Evolutionary conservation across 345 rosid species (phyloP).

Genomic region (Syzygium oleosum): DNA sequence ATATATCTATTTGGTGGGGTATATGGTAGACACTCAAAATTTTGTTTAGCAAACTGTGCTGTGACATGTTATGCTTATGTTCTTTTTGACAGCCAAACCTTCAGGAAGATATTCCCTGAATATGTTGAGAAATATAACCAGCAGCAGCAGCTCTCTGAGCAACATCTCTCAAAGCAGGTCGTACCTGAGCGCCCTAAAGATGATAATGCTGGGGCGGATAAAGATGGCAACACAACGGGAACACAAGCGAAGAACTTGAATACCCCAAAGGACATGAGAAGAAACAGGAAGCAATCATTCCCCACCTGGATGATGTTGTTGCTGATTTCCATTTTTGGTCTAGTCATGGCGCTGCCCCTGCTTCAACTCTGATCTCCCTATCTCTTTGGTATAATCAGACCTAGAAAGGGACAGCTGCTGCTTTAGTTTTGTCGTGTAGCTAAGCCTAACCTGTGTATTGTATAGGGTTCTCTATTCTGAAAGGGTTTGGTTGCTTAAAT

Average conservation of each 20-base stretch:
- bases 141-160: slow-evolving; percentile 53
- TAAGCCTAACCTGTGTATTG: not conserved
- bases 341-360: slow-evolving; percentile 95
- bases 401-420: not conserved
- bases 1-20: not conserved
- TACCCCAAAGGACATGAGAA: slow-evolving; percentile 13
- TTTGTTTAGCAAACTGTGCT: not conserved
- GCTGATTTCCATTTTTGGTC: slow-evolving; percentile 78
- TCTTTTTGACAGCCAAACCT: slow-evolving; percentile 49
- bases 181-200: slow-evolving; percentile 31
- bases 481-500: not conserved
- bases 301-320: slow-evolving; percentile 86
- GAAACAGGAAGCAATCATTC: slow-evolving; percentile 53
- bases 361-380: slow-evolving; percentile 58
- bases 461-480: not conserved
- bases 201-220: slow-evolving; percentile 22
- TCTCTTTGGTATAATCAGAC: not conserved
- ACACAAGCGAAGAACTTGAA: slow-evolving; percentile 25
- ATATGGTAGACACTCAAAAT: not conserved
- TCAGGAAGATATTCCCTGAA: slow-evolving; percentile 90
- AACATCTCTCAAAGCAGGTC: slow-evolving; percentile 28
- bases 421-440: not conserved
- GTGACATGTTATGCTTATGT: not conserved
- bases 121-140: slow-evolving; percentile 70
- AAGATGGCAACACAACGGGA: slow-evolving; percentile 22